Base-by-base conservation (phyloP, 2,329 filamentous ascomycete species). In the Microdochium nivale region DNA sequence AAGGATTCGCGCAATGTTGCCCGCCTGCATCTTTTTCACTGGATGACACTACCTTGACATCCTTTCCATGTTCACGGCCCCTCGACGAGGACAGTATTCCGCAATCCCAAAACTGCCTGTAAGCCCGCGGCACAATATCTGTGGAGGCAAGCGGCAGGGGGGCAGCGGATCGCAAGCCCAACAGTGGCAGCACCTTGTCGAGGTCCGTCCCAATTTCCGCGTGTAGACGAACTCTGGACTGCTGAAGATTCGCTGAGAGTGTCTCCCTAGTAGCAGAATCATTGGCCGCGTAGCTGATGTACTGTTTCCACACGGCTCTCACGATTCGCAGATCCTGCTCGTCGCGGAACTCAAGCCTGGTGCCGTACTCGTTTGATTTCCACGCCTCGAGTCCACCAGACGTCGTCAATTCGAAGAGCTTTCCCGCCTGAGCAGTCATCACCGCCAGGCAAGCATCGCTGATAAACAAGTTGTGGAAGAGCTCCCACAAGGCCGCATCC, bases 91-190 rank as follows among this genome's bases (percentile, higher is more conserved):
- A 21, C 19, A 44, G 8, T 3, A 13, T 21, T 21, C 69, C 70
- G 13, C 65, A 53, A 30, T 65, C 59, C 67, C 70, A 73, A 53
- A 66, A 74, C 30, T 66, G 54, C 2, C 56, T 30, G 23, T 58
- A 62, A 2, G 60, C 55, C 7, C 58, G 27, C 2, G 54, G 47
- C 2, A 69, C 25, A 2, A 62, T 60, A 0, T 51, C 21, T 11
- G 52, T 47, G 5, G 66, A 58, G 13, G 61, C 46, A 8, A 67
- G 23, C 13, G 64, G 61, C 3, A 70, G 56, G 0, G 71, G 72
- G 5, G 69, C 67, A 11, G 68, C 65, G 25, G 72, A 72, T 32
- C 67, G 67, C 33, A 72, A 52, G 3, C 59, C 65, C 1, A 63
- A 63, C 3, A 67, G 19, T 7, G 40, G 19, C 3, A 44, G 21